Base-by-base conservation (phyloP, 2,329 filamentous ascomycete genomes). In the Penicillium sp. region DNA sequence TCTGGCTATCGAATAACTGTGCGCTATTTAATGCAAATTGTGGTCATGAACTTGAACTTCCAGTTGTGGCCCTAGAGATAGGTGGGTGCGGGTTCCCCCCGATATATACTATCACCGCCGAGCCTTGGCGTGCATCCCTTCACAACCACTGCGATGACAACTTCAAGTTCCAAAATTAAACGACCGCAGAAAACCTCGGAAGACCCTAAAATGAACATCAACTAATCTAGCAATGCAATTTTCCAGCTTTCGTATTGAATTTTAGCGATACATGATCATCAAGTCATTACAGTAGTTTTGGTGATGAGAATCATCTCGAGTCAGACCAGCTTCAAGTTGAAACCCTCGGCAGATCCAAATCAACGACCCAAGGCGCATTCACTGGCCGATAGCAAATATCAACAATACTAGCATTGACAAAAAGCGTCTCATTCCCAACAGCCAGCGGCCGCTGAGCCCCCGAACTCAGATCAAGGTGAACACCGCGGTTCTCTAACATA, bases 331-430 rank as follows among this genome's bases (percentile, higher is more conserved):
- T 17, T 18, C 20, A n/a, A 30, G 26, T 10, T 48, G n/a, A 18
- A 42, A 23, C 7, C 32, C 15, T 29, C n/a, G 73, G 71, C 23
- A 78, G 60, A 63, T 84, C 78, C 46, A 84, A 37, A 68, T 84
- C 81, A 24, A 85, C 73, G 34, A 84, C 52, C 79, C 81, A 84
- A 1, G 81, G 80, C 30, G 75, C 78, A 66, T 85, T 80, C 24
- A 66, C 56, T 6, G 81, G 75, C 27, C 66, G 61, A 65, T 84
- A 83, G 10, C 56, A 54, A 10, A 79, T 63, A 30, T 76, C 75
- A 71, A 84, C 79, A 43, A 85, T 79, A 59, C 80, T 80, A 2
- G 81, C 81, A 68, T 85, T 85, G 9, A 84, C 74, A 68, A 84
- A 79, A 32, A 84, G 51, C 3, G 81, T 84, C 65, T 84, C 79